Evolutionary conservation across 176 grass and related monocot species (phyloP), one percentile per base, ranked within the genome.

Genomic region (Eleusine coracana): DNA sequence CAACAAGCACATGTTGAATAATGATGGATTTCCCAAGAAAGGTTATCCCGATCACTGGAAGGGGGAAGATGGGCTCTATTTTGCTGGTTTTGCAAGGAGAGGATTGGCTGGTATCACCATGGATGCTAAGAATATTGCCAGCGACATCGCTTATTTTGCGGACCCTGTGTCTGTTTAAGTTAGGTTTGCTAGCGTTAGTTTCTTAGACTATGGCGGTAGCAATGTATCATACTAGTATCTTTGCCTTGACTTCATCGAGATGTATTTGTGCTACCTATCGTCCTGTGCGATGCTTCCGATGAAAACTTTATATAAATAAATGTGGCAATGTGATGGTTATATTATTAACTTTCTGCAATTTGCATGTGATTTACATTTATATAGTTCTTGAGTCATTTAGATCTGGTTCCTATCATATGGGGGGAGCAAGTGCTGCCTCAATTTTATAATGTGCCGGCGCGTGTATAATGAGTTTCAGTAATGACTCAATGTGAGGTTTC

Each of bases 31-130:
- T 17, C 84, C 84, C 1, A 80, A 81, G 41, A 67, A 85, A n/a
- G 51, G 11, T 44, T 83, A 71, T 7, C 85, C 69, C 1, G 50
- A 84, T 15, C 76, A 91, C n/a, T 85, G 89, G 89, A 91, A 85
- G 46, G 80, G 81, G 44, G 80, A 48, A 34, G 59, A 91, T 66
- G 85, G 81, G 1, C 69, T 91, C 11, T 91, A 91, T 15, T 84
- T 40, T 42, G 85, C 48, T 25, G 85, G 85, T 21, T 80, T 87
- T 11, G 20, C 50, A 0, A 67, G 52, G 18, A 59, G 36, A 23
- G 89, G 89, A 37, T 49, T 91, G n/a, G 36, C 60, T 6, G 85
- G 76, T 10, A 18, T 84, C 29, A 16, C 85, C 2, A 87, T 76
- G 70, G 89, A 91, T 77, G 81, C 85, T 4, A 77, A 65, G 28